Evolutionary conservation across 768 basidiomycete genomes (phyloP), one percentile per base, ranked within the genome.

Genomic region (Holtermanniella nyarrowii): DNA sequence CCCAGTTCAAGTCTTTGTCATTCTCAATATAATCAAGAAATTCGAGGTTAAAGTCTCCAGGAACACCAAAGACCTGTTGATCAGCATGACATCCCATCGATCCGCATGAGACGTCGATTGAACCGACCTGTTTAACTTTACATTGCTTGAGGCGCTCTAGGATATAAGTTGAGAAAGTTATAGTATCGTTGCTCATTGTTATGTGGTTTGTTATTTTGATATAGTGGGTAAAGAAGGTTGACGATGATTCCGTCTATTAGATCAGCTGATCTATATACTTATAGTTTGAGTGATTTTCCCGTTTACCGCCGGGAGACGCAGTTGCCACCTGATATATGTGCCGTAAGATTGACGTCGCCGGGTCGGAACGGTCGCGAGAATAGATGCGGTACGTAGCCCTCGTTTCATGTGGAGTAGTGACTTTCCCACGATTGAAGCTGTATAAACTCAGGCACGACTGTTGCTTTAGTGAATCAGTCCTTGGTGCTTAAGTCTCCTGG

Each of bases 41-140:
- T 16, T 83, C 42, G 45, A 88, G 78, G 66, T 87, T 87, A 58
- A 86, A 88, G 68, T 88, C 86, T n/a, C 87, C 87, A 0, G 87
- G 87, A 0, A 88, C 78, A 14, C 86, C 87, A 51, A 89, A 88
- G 31, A 37, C 31, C 31, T 37, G 31, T 16, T 37, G 10, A 37
- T 37, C 31, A 37, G 16, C 31, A 37, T n/a, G n/a, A n/a, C 31
- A 7, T 37, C 10, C 31, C n/a, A n/a, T n/a, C n/a, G n/a, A 37
- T 37, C 31, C 10, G 31, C 31, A 7, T 7, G 16, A 37, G 7
- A 37, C 16, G 31, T 37, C 7, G 31, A 7, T 16, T 7, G 31
- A 37, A 37, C 46, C 13, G 74, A 88, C 78, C 43, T 79, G 77
- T 85, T 88, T 66, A 42, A 65, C 53, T 10, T 53, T 39, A 44